Percentiles rank a stretch among this genome's conserved stretches.
phyloP scores from a whole-genome alignment of 2,329 filamentous ascomycete species.

The Celoporthe dispersa region DNA sequence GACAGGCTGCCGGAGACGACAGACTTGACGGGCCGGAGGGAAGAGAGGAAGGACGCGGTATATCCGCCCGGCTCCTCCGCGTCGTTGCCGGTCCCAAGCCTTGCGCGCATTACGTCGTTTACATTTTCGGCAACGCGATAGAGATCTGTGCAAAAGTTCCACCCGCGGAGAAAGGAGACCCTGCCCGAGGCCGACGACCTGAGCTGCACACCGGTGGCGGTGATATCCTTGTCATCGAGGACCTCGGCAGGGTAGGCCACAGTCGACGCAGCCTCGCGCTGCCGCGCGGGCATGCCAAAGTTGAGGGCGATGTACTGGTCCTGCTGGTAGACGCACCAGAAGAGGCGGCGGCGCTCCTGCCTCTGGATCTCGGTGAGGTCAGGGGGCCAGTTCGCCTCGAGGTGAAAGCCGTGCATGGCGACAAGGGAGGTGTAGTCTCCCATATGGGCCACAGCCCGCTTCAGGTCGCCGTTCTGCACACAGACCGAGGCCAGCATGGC shows the following conservation, averaged over 20 bases:
- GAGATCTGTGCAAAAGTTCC: conserved; percentile 14
- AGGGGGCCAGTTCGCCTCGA: conserved; percentile 5
- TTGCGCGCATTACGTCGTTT: neutral
- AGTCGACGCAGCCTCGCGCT: conserved; percentile 1
- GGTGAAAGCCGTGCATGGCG: neutral
- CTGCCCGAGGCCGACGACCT: neutral
- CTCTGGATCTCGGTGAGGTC: conserved; percentile 4
- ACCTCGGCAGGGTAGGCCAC: conserved; percentile 8
- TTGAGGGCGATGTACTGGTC: conserved; percentile 3
- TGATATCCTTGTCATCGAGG: conserved; percentile 1
- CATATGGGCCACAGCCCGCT: neutral
- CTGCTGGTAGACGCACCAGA: conserved; percentile 14
- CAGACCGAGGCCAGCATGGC: conserved; percentile 4
- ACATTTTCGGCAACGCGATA: conserved; percentile 4
- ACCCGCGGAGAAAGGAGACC: conserved; percentile 9
- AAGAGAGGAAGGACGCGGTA: conserved; percentile 1
- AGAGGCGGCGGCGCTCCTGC: conserved; percentile 6
- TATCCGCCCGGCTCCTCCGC: conserved; percentile 3
- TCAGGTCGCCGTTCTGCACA: conserved; percentile 7
- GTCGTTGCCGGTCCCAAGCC: neutral
- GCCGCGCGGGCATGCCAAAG: neutral
- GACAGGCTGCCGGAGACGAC: neutral
- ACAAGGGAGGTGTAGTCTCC: conserved; percentile 8
- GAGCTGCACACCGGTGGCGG: neutral
- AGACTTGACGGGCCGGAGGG: neutral